Conservation (phyloP, 345 rosid species). For the Rhizophora apiculata region DNA sequence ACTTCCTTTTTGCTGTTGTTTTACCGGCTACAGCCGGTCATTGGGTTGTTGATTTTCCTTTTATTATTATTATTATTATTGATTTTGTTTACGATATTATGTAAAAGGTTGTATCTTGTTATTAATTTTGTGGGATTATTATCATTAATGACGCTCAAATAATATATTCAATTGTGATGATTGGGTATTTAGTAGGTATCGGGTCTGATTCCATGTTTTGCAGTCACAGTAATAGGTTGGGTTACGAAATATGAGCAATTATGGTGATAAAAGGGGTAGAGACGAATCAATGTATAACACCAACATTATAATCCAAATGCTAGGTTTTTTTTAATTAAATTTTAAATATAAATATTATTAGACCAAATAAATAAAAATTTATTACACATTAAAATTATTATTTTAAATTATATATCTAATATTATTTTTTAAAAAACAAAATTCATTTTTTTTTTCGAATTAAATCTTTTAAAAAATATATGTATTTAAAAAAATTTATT, state of each 20-base stretch:
- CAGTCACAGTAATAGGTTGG: not conserved
- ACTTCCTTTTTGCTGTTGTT: not conserved
- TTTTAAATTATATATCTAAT: too few relatives aligned
- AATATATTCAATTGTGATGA: constrained; percentile 15
- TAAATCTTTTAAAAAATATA: too few relatives aligned
- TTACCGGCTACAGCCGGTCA: constrained; percentile 16
- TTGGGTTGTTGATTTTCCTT: constrained; percentile 3
- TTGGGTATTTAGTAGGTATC: constrained; percentile 7
- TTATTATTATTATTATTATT: not conserved
- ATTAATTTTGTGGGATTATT: not conserved
- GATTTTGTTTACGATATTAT: not conserved
- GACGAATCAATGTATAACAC: not conserved
- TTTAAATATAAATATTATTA: too few relatives aligned
- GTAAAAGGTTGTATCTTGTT: not conserved
- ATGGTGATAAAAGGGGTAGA: not conserved
- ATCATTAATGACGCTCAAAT: constrained; percentile 5
- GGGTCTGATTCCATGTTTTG: not conserved
- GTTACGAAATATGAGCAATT: not conserved
- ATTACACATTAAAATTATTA: too few relatives aligned
- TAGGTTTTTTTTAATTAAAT: too few relatives aligned
- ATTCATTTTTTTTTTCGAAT: too few relatives aligned
- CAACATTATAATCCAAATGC: too few relatives aligned
- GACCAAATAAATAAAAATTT: too few relatives aligned
- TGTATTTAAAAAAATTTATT: too few relatives aligned
- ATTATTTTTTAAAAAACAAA: too few relatives aligned